phyloP scores from a whole-genome alignment of 23 red algal species.

The Gracilariopsis chorda region DNA sequence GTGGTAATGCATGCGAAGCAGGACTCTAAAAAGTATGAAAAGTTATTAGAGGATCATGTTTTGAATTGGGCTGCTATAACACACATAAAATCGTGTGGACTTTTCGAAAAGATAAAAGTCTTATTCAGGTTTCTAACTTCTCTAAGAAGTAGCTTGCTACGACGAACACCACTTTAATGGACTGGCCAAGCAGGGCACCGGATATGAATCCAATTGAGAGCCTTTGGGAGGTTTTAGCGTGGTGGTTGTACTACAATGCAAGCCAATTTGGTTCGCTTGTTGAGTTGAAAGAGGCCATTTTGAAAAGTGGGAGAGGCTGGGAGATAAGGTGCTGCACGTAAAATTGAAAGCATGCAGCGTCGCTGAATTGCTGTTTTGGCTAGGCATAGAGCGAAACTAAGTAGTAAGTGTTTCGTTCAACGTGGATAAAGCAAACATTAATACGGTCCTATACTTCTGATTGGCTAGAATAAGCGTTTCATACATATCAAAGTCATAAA shows the following conservation, averaged over 20 bases:
- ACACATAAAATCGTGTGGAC: background rate
- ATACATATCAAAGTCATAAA: too few species aligned
- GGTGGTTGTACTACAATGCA: background rate
- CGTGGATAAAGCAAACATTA: too few species aligned
- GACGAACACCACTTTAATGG: background rate
- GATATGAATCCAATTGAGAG: slow-evolving; percentile 6
- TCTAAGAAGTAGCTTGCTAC: background rate
- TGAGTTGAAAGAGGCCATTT: background rate
- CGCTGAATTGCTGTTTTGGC: too few species aligned
- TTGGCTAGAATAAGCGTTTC: too few species aligned
- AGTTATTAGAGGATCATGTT: background rate
- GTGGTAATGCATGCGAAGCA: background rate
- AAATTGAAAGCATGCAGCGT: too few species aligned
- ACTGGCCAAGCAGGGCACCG: background rate
- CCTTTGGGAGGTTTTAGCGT: background rate
- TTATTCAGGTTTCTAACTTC: background rate
- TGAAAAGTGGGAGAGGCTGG: background rate
- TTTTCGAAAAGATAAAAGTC: background rate
- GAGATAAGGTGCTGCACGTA: too few species aligned
- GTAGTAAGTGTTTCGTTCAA: too few species aligned
- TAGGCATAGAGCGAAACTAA: too few species aligned
- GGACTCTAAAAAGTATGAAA: background rate
- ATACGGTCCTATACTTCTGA: too few species aligned
- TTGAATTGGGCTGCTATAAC: background rate
- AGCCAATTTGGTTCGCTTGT: background rate